Evolutionary conservation across 202 grass and related monocot species (phyloP), one percentile per base, ranked within the genome.

Genomic region (Elaeis oleifera): DNA sequence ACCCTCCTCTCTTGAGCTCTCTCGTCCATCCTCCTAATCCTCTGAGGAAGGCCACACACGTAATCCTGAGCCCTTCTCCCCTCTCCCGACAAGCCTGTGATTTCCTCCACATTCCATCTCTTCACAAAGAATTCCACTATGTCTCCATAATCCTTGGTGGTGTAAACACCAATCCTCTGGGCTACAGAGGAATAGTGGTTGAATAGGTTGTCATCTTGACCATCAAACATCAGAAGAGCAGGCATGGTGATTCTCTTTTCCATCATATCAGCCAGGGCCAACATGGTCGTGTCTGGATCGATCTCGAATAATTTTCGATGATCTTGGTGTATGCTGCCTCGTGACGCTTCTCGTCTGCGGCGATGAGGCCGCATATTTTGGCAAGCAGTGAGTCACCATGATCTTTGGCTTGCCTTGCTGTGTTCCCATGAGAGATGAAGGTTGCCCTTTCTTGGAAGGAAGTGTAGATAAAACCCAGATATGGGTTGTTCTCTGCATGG

Each of bases 131-230:
- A 78, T 53, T 87, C 80, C 56, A 92, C 60, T 17, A 92, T 64
- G 56, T 92, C 84, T 23, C 60, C 78, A 64, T 87, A 92, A 78
- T 87, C 84, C 53, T 74, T 87, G 16, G 76, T 3, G 15, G 60
- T 63, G 60, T 63, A 63, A 11, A 63, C 18, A 6, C 60, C 60
- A 3, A 63, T 6, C 18, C 60, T 32, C 18, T 63, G 60, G 16
- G 60, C 32, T 2, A 63, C 17, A 16, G 32, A 18, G 13, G 60
- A 63, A 16, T 22, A 63, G 36, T 50, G 31, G 4, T 50, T 2
- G 26, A 63, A 63, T 11, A 63, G 6, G 36, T 50, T 22, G 3
- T 49, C 60, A 22, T 63, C 60, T 16, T 44, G n/a, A 6, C 60
- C 36, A 16, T 63, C 60, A n/a, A 22, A 63, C 60, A 63, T 63